Evolutionary conservation across 768 basidiomycete species (phyloP).

Genomic region (Boletus rubroflammeus): DNA sequence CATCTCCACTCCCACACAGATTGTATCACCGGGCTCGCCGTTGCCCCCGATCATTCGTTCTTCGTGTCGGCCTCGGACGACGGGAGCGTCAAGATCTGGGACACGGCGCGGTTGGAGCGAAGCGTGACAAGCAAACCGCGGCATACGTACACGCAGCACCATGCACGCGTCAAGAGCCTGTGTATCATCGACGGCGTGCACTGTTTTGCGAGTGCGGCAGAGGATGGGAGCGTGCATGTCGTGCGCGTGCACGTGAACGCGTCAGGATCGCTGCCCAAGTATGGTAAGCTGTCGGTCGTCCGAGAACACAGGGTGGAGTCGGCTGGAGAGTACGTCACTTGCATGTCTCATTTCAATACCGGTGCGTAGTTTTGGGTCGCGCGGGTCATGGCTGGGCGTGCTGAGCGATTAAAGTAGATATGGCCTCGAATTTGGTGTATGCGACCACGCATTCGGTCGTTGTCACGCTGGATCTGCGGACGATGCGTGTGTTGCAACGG

Average conservation of each 20-base stretch:
- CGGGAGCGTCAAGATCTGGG: slow-evolving; percentile 91
- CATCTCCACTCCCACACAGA: slow-evolving; percentile 83
- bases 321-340: slow-evolving; percentile 76
- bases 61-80: slow-evolving; percentile 94
- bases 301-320: slow-evolving; percentile 75
- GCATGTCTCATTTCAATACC: slow-evolving; percentile 76
- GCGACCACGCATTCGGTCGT: slow-evolving; percentile 81
- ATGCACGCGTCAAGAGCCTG: slow-evolving; percentile 63
- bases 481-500: slow-evolving; percentile 70
- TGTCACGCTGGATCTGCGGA: slow-evolving; percentile 75
- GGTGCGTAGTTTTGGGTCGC: slow-evolving; percentile 40
- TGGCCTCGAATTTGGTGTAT: slow-evolving; percentile 78
- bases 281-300: slow-evolving; percentile 74
- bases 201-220: slow-evolving; percentile 85
- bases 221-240: slow-evolving; percentile 80
- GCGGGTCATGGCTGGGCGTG: background rate
- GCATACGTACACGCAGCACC: slow-evolving; percentile 68
- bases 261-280: slow-evolving; percentile 73
- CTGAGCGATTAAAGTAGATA: slow-evolving; percentile 41
- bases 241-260: slow-evolving; percentile 76
- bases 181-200: slow-evolving; percentile 84
- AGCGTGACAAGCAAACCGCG: slow-evolving; percentile 87
- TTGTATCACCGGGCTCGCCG: slow-evolving; percentile 72
- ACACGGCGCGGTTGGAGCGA: slow-evolving; percentile 87
- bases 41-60: slow-evolving; percentile 92